Evolutionary conservation across 164 flowering plant species (phyloP).

Genomic region (Aristolochia contorta): DNA sequence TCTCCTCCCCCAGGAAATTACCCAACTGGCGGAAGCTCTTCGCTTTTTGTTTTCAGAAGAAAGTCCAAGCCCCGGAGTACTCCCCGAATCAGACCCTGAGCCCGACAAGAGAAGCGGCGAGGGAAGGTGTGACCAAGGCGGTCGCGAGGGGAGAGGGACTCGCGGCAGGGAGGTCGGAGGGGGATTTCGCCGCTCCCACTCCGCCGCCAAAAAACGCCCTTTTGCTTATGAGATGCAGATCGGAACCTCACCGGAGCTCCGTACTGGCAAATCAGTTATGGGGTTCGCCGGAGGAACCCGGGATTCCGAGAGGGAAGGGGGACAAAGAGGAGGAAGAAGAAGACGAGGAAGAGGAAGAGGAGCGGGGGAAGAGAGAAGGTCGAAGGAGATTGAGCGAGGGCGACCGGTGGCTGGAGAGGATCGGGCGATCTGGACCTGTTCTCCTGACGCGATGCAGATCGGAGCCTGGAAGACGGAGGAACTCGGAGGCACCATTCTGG

Average conservation of each 20-base stretch:
- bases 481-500: slow-evolving; percentile 16
- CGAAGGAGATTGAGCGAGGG: slow-evolving; percentile 6
- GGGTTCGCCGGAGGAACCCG: background rate
- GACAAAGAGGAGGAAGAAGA: slow-evolving; percentile 4
- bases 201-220: slow-evolving; percentile 95
- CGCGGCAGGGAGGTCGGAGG: background rate
- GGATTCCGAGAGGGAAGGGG: slow-evolving; percentile 6
- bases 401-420: slow-evolving; percentile 12
- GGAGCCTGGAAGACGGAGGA: slow-evolving; percentile 26
- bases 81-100: too few relatives aligned
- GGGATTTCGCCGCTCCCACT: slow-evolving; percentile 4
- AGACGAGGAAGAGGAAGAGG: slow-evolving; percentile 3
- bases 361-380: slow-evolving; percentile 11
- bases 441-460: slow-evolving; percentile 36
- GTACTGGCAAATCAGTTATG: slow-evolving; percentile 13
- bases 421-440: slow-evolving; percentile 7
- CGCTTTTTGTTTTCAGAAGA: too few relatives aligned
- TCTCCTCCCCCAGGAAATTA: slow-evolving; percentile 6
- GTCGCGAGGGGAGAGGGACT: background rate
- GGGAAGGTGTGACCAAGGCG: background rate
- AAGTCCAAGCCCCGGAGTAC: too few relatives aligned
- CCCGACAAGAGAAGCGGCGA: slow-evolving; percentile 5
- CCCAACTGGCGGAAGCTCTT: slow-evolving; percentile 5
- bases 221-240: slow-evolving; percentile 82
- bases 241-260: slow-evolving; percentile 56